phyloP scores from a whole-genome alignment of 768 basidiomycete species.

The Rhodotorula diobovata region DNA sequence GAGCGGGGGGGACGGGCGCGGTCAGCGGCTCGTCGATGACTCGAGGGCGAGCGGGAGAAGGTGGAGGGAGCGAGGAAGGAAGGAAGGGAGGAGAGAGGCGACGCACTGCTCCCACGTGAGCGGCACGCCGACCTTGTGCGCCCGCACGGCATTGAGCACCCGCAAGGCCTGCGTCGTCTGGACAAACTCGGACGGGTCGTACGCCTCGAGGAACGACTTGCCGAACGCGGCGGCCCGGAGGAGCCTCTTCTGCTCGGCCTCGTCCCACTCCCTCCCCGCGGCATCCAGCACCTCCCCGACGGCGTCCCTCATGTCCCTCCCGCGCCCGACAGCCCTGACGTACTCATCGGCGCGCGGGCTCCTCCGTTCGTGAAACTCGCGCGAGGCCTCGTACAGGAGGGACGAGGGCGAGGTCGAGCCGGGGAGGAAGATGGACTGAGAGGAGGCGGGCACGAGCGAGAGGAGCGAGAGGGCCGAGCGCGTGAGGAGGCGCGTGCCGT shows the following conservation, averaged over 20 bases:
- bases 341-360: constrained; percentile 90
- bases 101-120: constrained; percentile 83
- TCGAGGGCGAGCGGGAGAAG: not conserved
- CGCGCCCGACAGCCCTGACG: constrained; percentile 67
- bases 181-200: constrained; percentile 87
- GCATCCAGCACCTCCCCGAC: constrained; percentile 91
- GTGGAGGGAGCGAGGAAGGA: not conserved
- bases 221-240: constrained; percentile 97
- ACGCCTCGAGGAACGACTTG: constrained; percentile 83
- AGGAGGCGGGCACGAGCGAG: constrained; percentile 90
- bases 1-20: not conserved
- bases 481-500: constrained; percentile 79
- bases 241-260: constrained; percentile 78
- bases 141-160: constrained; percentile 86
- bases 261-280: constrained; percentile 86
- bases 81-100: too few species aligned
- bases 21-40: too few species aligned
- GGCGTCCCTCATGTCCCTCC: constrained; percentile 75
- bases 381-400: constrained; percentile 86
- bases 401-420: constrained; percentile 88
- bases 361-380: constrained; percentile 67
- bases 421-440: constrained; percentile 78
- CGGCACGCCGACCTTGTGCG: constrained; percentile 87
- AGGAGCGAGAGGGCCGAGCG: constrained; percentile 76
- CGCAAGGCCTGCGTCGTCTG: constrained; percentile 87